Evolutionary conservation across 2,329 filamentous ascomycete genomes (phyloP).

Genomic region (Aciculosporium take): DNA sequence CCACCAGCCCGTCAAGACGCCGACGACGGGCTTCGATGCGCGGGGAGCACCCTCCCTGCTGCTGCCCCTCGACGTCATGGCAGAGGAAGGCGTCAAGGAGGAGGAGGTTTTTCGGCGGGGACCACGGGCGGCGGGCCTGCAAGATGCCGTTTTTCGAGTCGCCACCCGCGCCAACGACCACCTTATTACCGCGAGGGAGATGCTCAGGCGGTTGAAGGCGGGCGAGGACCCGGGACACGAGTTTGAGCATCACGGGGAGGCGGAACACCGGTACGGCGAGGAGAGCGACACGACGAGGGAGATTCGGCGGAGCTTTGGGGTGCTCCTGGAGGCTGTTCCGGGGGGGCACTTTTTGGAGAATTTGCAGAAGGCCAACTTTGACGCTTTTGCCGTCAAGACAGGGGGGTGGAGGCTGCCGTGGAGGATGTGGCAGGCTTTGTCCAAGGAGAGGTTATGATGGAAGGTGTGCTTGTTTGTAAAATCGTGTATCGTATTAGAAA

Average conservation of each 20-base stretch:
- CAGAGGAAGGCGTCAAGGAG: conserved; percentile 63
- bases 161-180: conserved; percentile 93
- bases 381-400: conserved; percentile 55
- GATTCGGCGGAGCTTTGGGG: conserved; percentile 54
- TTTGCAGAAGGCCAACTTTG: conserved; percentile 70
- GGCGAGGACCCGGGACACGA: conserved; percentile 68
- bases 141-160: conserved; percentile 82
- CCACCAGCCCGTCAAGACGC: conserved; percentile 33
- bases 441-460: conserved; percentile 31
- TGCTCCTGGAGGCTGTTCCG: conserved; percentile 66
- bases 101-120: conserved; percentile 80
- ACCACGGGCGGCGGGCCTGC: conserved; percentile 61
- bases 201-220: conserved; percentile 66
- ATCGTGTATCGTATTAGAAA: too few species aligned
- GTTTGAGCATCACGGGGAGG: conserved; percentile 75
- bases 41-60: conserved; percentile 45
- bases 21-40: conserved; percentile 23
- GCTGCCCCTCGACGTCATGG: conserved; percentile 82
- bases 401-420: conserved; percentile 71
- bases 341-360: conserved; percentile 65
- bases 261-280: conserved; percentile 41
- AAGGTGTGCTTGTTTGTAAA: too few species aligned
- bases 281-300: conserved; percentile 24
- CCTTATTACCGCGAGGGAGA: conserved; percentile 81
- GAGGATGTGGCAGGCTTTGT: conserved; percentile 45